Conservation (phyloP, 2,329 filamentous ascomycete genomes). For the Colletotrichum musicola region DNA sequence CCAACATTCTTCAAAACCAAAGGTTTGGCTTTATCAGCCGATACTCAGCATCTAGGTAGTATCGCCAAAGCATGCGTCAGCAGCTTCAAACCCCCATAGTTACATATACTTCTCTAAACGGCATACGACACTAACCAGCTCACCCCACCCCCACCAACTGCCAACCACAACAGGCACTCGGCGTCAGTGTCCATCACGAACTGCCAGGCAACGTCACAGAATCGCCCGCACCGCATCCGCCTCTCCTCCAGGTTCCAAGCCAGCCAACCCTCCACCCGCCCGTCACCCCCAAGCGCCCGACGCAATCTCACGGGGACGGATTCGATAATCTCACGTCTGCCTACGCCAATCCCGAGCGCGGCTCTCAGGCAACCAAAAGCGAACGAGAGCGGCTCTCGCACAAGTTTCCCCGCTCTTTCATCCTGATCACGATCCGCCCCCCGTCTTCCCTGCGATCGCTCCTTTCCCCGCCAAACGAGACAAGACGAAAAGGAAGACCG, state of each 20-base stretch:
- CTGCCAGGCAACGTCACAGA: slow-evolving; percentile 38
- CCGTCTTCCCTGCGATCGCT: not conserved
- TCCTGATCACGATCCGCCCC: slow-evolving; percentile 14
- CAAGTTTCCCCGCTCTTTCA: slow-evolving; percentile 36
- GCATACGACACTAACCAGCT: not conserved
- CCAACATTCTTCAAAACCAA: no score
- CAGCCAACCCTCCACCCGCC: slow-evolving; percentile 10
- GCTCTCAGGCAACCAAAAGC: not conserved
- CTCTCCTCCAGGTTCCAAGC: slow-evolving; percentile 23
- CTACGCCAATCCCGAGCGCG: not conserved
- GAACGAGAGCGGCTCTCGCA: slow-evolving; percentile 14
- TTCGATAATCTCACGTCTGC: slow-evolving; percentile 13
- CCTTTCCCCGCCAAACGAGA: not conserved
- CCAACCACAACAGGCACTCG: slow-evolving; percentile 20
- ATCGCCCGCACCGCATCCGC: slow-evolving; percentile 22
- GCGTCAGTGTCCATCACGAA: slow-evolving; percentile 35
- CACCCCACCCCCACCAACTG: slow-evolving; percentile 36
- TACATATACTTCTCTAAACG: not conserved
- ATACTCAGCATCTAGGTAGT: not conserved
- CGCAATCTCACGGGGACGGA: slow-evolving; percentile 12
- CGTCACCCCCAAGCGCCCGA: slow-evolving; percentile 23
- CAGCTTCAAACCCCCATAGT: not conserved
- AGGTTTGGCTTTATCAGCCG: not conserved
- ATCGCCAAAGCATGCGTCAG: slow-evolving; percentile 3
- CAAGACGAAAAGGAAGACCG: not conserved